Percentiles rank a stretch among this genome's conserved stretches.
Conservation (phyloP, 208 protist species). For the Acanthamoeba lenticulata region DNA sequence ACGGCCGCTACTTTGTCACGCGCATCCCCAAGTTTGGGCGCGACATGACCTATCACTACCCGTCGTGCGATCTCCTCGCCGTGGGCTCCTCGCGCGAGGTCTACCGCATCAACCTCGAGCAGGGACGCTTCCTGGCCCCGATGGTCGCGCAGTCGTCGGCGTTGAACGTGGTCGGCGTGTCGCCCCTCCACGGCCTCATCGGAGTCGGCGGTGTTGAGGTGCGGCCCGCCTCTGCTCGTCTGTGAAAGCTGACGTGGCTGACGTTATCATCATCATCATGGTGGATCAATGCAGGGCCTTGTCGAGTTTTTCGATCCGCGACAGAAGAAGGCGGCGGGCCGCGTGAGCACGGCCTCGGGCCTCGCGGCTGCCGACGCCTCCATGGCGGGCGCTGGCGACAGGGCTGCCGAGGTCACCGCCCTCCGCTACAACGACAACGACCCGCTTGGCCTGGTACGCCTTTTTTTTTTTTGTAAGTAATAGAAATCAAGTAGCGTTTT, state of each 20-base stretch:
- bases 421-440: slow-evolving; percentile 51
- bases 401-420: slow-evolving; percentile 1
- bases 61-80: slow-evolving; percentile 76
- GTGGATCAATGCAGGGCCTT: not conserved
- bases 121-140: slow-evolving; percentile 75
- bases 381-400: not conserved
- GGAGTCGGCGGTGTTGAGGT: slow-evolving; percentile 45
- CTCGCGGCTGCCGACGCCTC: not conserved
- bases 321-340: not conserved
- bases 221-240: no score
- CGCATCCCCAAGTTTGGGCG: slow-evolving; percentile 79
- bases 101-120: slow-evolving; percentile 76
- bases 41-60: slow-evolving; percentile 74
- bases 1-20: slow-evolving; percentile 82
- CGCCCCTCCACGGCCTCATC: slow-evolving; percentile 70
- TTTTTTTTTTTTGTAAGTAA: not conserved
- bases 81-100: slow-evolving; percentile 69
- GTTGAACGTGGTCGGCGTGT: slow-evolving; percentile 63
- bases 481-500: not conserved
- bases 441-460: not conserved
- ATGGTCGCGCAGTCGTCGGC: slow-evolving; percentile 55
- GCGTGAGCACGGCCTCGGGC: slow-evolving; percentile 3
- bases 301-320: slow-evolving; percentile 81
- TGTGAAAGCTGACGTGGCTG: not conserved
- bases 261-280: no score